Conservation (phyloP, 2,329 filamentous ascomycete species). For the Hymenoscyphus fraxineus region DNA sequence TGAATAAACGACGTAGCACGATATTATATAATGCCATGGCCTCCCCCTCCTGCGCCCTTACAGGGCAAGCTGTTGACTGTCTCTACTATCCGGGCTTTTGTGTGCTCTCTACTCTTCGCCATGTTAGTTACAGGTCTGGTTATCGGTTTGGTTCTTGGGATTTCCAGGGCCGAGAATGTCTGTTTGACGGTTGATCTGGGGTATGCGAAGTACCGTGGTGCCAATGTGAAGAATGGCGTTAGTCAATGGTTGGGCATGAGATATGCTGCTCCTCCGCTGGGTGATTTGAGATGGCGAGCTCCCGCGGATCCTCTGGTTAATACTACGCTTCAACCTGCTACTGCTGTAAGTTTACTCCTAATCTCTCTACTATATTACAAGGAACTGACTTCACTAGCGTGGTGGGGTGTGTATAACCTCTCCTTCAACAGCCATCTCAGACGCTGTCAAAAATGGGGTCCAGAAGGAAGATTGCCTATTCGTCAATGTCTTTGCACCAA, state of each 20-base stretch:
- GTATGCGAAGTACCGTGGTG: slow-evolving; percentile 64
- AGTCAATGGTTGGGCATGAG: slow-evolving; percentile 72
- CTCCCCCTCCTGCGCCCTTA: not conserved
- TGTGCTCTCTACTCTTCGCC: not conserved
- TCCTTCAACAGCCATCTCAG: slow-evolving; percentile 31
- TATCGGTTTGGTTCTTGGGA: not conserved
- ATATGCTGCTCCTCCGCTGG: slow-evolving; percentile 67
- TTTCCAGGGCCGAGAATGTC: not conserved
- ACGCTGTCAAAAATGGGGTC: slow-evolving; percentile 13
- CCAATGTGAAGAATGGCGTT: slow-evolving; percentile 51
- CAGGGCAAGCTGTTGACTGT: not conserved
- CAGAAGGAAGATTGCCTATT: slow-evolving; percentile 66
- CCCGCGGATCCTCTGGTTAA: slow-evolving; percentile 56
- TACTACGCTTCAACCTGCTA: slow-evolving; percentile 24
- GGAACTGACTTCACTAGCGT: slow-evolving; percentile 22
- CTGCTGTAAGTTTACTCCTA: slow-evolving; percentile 24
- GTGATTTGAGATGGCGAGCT: slow-evolving; percentile 61
- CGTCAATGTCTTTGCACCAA: slow-evolving; percentile 61
- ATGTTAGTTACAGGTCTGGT: slow-evolving; percentile 3
- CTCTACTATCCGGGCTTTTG: not conserved
- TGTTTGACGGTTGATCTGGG: slow-evolving; percentile 50
- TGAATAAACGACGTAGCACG: too few relatives aligned
- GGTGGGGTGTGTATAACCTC: slow-evolving; percentile 26
- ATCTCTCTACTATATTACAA: not conserved
- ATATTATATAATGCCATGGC: not conserved